These are phyloP conservation scores for Penicillium thymicola DNA, from an alignment of 2,329 filamentous ascomycete genomes.

Conservation along the genomic window DNA sequence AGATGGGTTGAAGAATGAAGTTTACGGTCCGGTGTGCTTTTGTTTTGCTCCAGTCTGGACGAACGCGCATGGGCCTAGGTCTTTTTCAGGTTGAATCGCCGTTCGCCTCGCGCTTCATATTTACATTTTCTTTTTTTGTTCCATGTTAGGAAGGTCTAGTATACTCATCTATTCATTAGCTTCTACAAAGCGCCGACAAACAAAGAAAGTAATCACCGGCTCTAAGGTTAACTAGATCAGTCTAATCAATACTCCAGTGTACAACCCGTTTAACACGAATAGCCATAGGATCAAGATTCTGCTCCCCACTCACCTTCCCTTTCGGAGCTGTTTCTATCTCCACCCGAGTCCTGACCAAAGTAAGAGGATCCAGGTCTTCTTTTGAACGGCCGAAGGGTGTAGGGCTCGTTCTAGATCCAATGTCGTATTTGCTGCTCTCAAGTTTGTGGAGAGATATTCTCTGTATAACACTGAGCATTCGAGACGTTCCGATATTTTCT, in stretches of 20 bases:
- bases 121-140: no score
- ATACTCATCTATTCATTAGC: neutral
- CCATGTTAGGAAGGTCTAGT: no score
- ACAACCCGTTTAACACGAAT: constrained; percentile 14
- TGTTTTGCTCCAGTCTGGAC: no score
- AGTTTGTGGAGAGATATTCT: no score
- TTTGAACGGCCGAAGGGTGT: no score
- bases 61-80: no score
- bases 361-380: neutral
- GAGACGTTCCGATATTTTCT: no score
- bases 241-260: constrained; percentile 6
- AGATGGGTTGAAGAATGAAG: neutral
- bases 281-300: constrained; percentile 10
- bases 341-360: constrained; percentile 1
- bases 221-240: neutral
- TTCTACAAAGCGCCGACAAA: neutral
- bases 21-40: no score
- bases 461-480: no score
- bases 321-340: constrained; percentile 6
- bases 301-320: no score
- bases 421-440: no score
- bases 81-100: neutral
- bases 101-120: neutral
- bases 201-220: neutral
- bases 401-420: no score